Conservation (phyloP, 768 basidiomycete genomes). For the Hericium rajendrae region DNA sequence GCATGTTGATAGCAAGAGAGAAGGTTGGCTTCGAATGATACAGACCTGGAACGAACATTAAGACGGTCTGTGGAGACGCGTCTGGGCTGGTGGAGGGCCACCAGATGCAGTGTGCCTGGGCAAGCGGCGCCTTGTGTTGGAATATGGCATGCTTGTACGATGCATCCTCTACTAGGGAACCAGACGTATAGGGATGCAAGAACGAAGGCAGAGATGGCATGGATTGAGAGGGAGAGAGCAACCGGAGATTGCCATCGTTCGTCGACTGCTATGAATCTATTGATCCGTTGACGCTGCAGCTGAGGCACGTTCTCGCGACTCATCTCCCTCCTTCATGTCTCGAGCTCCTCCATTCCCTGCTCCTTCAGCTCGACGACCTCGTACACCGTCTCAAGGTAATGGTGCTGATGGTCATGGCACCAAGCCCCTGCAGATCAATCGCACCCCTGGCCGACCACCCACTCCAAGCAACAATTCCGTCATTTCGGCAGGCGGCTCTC, state of each 20-base stretch:
- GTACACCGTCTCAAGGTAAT: background rate
- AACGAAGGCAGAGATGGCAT: background rate
- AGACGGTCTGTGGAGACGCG: background rate
- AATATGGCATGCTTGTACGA: constrained; percentile 21
- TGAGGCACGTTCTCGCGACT: too few species aligned
- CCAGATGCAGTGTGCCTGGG: constrained; percentile 41
- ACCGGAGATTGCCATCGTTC: too few species aligned
- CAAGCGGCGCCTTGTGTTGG: constrained; percentile 28
- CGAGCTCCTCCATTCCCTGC: constrained; percentile 47
- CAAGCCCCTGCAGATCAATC: constrained; percentile 13
- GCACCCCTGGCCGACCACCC: constrained; percentile 8
- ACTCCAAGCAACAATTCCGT: constrained; percentile 13
- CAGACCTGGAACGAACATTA: constrained; percentile 11
- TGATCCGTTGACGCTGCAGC: too few species aligned
- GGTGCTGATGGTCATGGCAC: constrained; percentile 1
- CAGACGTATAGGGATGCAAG: background rate
- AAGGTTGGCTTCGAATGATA: background rate
- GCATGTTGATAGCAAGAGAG: constrained; percentile 16
- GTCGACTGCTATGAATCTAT: too few species aligned
- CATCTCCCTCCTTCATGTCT: constrained; percentile 34
- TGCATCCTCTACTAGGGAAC: too few species aligned
- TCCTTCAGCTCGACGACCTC: constrained; percentile 10
- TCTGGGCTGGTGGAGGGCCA: constrained; percentile 29
- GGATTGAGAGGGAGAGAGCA: too few species aligned
- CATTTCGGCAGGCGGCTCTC: constrained; percentile 6